Evolutionary conservation across 441 rosid genomes (phyloP).

Genomic region (Breynia disticha): DNA sequence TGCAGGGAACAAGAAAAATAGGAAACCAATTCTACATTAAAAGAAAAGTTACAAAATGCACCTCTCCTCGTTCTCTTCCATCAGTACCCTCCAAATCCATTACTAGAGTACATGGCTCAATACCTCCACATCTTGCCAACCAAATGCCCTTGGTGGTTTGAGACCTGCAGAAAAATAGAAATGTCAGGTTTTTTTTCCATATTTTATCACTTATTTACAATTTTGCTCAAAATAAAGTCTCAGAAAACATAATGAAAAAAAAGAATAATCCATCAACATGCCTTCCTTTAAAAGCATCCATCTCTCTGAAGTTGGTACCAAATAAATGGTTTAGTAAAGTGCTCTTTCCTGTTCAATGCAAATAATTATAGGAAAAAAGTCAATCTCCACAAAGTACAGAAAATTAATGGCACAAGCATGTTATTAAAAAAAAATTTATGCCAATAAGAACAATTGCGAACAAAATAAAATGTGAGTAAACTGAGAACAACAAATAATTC

Average conservation of each 20-base stretch:
- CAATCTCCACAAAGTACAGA: neutral
- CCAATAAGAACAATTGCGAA: neutral
- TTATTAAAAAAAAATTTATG: no score
- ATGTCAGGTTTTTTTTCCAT: constrained; percentile 11
- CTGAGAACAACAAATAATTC: neutral
- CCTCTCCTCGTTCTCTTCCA: constrained; percentile 99
- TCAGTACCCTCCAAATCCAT: constrained; percentile 99
- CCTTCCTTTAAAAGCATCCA: constrained; percentile 99
- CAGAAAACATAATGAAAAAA: neutral
- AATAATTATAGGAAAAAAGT: constrained; percentile 16
- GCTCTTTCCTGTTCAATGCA: constrained; percentile 81
- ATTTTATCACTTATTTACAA: neutral
- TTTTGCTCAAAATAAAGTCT: neutral
- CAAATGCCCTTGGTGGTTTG: constrained; percentile 99
- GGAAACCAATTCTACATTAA: no score
- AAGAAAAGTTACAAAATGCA: constrained; percentile 16
- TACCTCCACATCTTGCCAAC: constrained; percentile 83
- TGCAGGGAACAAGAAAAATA: no score
- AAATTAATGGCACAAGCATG: no score
- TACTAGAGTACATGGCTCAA: constrained; percentile 92
- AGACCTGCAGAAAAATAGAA: constrained; percentile 45
- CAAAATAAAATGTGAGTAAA: neutral
- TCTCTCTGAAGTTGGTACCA: constrained; percentile 85
- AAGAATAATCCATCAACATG: constrained; percentile 20
- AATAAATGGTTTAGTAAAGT: constrained; percentile 86